Conservation (phyloP, 2,329 filamentous ascomycete species). For the Claviceps spartinae region DNA sequence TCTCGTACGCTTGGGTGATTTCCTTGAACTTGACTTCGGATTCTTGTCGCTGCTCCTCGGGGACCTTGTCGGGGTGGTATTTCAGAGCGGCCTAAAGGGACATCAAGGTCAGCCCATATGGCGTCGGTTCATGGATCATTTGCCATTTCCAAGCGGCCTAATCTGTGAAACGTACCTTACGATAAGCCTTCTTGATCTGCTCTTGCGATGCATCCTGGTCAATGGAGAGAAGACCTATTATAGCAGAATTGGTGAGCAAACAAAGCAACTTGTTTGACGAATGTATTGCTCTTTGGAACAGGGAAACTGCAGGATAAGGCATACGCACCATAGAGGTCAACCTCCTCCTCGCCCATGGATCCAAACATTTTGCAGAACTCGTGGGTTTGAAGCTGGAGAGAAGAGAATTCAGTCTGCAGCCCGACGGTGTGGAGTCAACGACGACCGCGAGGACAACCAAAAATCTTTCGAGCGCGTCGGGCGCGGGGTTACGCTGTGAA, state of each 20-base stretch:
- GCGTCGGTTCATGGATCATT: too few species aligned
- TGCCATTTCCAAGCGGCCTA: too few species aligned
- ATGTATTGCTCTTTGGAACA: too few species aligned
- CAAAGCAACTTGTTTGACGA: background rate
- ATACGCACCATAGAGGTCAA: constrained; percentile 49
- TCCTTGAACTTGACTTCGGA: constrained; percentile 89
- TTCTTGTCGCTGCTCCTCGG: constrained; percentile 68
- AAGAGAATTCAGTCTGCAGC: background rate
- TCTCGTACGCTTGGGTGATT: constrained; percentile 91
- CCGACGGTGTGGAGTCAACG: background rate
- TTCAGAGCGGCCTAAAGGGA: constrained; percentile 58
- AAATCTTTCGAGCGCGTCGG: too few species aligned
- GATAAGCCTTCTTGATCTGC: constrained; percentile 91
- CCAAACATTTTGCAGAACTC: constrained; percentile 11
- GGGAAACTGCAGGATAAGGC: background rate
- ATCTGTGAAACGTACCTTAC: constrained; percentile 52
- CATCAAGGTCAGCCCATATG: constrained; percentile 4
- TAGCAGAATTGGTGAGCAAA: constrained; percentile 4
- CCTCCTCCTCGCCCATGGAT: constrained; percentile 23
- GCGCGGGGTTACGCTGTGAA: too few species aligned
- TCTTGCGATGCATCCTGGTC: constrained; percentile 56
- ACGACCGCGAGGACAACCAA: too few species aligned
- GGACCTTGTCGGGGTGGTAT: constrained; percentile 91
- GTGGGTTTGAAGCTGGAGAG: background rate
- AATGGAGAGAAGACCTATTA: constrained; percentile 64